Percentiles rank a stretch among this genome's conserved stretches.
These are phyloP conservation scores for Pugionium dolabratum DNA, from an alignment of 345 rosid species.

Conservation along the genomic window DNA sequence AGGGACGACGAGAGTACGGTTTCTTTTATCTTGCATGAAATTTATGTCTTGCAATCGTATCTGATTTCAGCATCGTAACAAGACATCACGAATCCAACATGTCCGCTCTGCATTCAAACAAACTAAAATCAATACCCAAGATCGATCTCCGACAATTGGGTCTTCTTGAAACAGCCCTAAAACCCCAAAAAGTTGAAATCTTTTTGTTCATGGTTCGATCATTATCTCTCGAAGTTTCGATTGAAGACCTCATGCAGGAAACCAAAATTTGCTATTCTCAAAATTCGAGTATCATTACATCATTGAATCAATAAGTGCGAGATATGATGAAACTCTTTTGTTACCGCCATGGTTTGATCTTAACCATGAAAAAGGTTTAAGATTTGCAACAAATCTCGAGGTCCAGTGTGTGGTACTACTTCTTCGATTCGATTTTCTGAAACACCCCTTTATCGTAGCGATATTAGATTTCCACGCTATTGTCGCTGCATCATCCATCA, in stretches of 20 bases:
- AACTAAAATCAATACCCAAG: background rate
- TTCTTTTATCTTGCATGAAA: conserved; percentile 54
- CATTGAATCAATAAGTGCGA: conserved; percentile 50
- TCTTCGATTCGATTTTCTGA: conserved; percentile 12
- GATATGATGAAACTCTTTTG: conserved; percentile 23
- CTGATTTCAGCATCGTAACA: conserved; percentile 83
- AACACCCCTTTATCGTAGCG: conserved; percentile 38
- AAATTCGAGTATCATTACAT: conserved; percentile 76
- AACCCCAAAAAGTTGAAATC: conserved; percentile 5
- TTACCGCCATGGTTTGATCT: conserved; percentile 36
- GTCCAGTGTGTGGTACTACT: conserved; percentile 38
- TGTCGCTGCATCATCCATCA: conserved; percentile 62
- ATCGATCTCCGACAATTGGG: background rate
- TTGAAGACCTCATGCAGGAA: conserved; percentile 92
- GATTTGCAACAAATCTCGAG: conserved; percentile 34
- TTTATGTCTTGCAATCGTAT: conserved; percentile 65
- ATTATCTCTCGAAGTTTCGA: conserved; percentile 59
- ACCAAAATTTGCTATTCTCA: conserved; percentile 76
- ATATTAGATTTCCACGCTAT: conserved; percentile 65
- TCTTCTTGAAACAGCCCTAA: background rate
- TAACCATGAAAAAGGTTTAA: conserved; percentile 53
- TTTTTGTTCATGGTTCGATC: background rate
- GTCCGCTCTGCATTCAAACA: conserved; percentile 59
- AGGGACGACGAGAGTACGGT: too few relatives aligned
- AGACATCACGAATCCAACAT: conserved; percentile 85